Base-by-base conservation (phyloP, 257 asterid species). In the Gentiana dahurica region DNA sequence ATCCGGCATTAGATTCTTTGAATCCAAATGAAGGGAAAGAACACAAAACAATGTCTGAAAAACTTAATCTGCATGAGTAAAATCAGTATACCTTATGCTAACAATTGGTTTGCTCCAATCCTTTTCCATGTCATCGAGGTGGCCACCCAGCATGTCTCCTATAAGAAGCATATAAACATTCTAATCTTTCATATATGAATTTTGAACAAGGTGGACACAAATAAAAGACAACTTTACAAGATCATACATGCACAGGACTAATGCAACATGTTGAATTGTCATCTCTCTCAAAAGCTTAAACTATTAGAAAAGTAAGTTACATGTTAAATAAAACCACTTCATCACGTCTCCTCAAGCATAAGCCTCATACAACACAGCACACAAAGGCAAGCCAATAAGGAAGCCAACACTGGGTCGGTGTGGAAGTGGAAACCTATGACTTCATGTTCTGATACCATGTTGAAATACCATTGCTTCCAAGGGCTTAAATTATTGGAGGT, bases 61-160 rank as follows among this genome's bases (percentile, higher is more conserved):
- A 41, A 12, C 46, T 2, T 41, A 4, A 5, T 41, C 6, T 51
- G 59, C 34, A 55, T 41, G 48, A 57, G 62, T 34, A 34, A 34
- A 57, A 65, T 24, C 35, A 36, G 2, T 61, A 59, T 68, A 87
- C 98, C 98, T 91, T 79, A 91, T 77, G 93, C 98, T 91, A 53
- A 91, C 96, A 50, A 91, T 91, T 49, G 98, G 98, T 71, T 87
- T 87, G 73, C 88, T 87, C 98, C 96, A 91, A 75, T 91, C 98
- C 55, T 83, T 80, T 71, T 91, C 98, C 98, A 87, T 87, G 78
- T 91, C 98, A 71, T 91, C 98, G 35, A 91, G 93, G 84, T 91
- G 98, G 64, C 98, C 96, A 34, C 98, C 98, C 34, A 91, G 90
- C 78, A 73, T 85, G 70, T 87, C 96, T 51, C 91, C 97, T 86